phyloP scores from a whole-genome alignment of 2,329 filamentous ascomycete species.

The Chlorencoelia australis region DNA sequence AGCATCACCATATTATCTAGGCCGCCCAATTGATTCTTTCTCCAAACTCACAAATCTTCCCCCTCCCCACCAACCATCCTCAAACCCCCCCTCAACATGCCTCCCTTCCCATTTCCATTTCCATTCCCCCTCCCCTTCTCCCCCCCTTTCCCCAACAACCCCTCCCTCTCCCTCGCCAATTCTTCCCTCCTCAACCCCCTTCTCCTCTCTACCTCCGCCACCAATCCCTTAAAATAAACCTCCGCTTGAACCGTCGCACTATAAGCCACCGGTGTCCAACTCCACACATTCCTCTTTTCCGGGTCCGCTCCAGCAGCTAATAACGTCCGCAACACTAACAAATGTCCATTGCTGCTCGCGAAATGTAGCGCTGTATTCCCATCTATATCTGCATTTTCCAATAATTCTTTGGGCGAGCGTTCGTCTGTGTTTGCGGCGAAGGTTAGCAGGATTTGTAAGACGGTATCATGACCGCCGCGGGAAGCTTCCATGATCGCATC shows the following conservation, averaged over 20 bases:
- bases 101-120: constrained; percentile 1
- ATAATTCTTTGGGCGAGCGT: constrained; percentile 11
- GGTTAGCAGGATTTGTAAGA: constrained; percentile 54
- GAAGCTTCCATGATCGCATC: constrained; percentile 63
- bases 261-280: constrained; percentile 78
- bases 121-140: constrained; percentile 8
- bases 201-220: constrained; percentile 59
- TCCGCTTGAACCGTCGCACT: constrained; percentile 74
- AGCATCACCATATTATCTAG: too few species aligned
- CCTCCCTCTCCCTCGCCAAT: constrained; percentile 17
- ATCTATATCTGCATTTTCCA: constrained; percentile 51
- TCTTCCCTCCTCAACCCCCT: constrained; percentile 33
- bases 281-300: constrained; percentile 60
- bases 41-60: too few species aligned
- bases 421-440: constrained; percentile 35
- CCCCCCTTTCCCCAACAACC: constrained; percentile 17
- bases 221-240: constrained; percentile 70
- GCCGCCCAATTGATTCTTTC: too few species aligned
- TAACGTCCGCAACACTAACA: constrained; percentile 67
- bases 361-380: constrained; percentile 87
- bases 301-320: constrained; percentile 71
- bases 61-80: too few species aligned
- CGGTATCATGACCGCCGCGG: constrained; percentile 50
- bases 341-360: constrained; percentile 70
- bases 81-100: too few species aligned